Evolutionary conservation across 768 basidiomycete genomes (phyloP), one percentile per base, ranked within the genome.

Genomic region (Auriscalpium vulgare): DNA sequence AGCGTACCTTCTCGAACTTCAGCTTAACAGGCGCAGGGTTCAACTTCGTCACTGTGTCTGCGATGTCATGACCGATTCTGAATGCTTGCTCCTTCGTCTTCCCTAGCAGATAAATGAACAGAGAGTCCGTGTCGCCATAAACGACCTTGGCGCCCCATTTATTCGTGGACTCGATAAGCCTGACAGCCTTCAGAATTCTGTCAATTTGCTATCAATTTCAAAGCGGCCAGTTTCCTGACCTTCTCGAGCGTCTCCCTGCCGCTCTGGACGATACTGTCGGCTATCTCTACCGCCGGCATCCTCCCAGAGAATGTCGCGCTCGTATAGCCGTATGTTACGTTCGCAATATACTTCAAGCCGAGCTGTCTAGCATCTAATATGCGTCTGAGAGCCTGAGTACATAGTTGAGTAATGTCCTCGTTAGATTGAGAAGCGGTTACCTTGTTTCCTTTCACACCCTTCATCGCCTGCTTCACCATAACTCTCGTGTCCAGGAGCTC

Each of bases 401-500:
- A 35, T n/a, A 34, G 43, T 37, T 49, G 3, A 50, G 34, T 16
- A 36, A 8, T 34, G 1, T 47, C 37, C 23, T 38, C 57, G 50
- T 47, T 45, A 44, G n/a, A 11, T 49, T 43, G 54, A 36, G 40
- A 66, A n/a, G 34, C 7, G 36, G 38, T 53, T 50, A 88, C 94
- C 74, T 91, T 92, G 67, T 97, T 86, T 44, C 75, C 72, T 50
- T 81, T 82, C 8, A 79, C 79, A 21, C 77, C 74, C 68, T 97
- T 97, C 94, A 97, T 94, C 3, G 91, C 92, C 60, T 92, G 87
- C 67, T 97, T 99, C 23, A 99, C 88, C 97, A 99, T 98, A 5
- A 97, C 91, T 53, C 97, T 79, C 16, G 95, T 97, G 52, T 97
- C 91, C 59, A 99, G 74, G 3, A 98, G 74, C 69, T 99, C 97